Base-by-base conservation (phyloP, 2,329 filamentous ascomycete species). In the Acephala macrosclerotiorum region DNA sequence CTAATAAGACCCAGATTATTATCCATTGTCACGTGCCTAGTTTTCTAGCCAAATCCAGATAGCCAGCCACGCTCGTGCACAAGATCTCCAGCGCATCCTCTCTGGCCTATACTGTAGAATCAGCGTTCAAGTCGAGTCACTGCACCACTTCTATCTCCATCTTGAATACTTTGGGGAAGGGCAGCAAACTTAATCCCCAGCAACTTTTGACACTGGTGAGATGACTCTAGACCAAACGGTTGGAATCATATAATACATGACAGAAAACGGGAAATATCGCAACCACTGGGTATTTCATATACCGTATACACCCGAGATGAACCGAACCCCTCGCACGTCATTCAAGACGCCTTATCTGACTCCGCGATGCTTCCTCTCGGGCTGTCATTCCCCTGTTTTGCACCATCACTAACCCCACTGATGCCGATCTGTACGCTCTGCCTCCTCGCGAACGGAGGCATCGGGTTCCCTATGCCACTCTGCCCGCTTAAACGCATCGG, bases 301-400 rank as follows among this genome's bases (percentile, higher is more conserved):
- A 29, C 29, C 12, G 14, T 26, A 14, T 25, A 6, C 57, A 16
- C 22, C 22, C 36, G 49, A 59, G 22, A 12, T n/a, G 11, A 29
- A 18, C 49, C 25, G 26, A 53, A 53, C 49, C 33, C 49, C 25
- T 26, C 14, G n/a, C 5, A 18, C 49, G 29, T 11, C 25, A 20
- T 35, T 58, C 38, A 65, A 49, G 25, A 38, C 14, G 18, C 35
- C 22, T 65, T 67, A 25, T 67, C 49, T 3, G 49, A 53, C 33
- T 72, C 71, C 16, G 22, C 47, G 53, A 72, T 68, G 61, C 68
- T 72, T 5, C 71, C 71, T 49, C 67, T 67, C 20, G 72, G 69
- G 59, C 71, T 72, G 38, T 70, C 69, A 42, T 65, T 64, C 58
- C 58, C 63, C 42, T 22, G 57, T 14, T 58, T 49, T 36, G 53